Evolutionary conservation across 164 flowering plant species (phyloP).

Genomic region (Piper longum): DNA sequence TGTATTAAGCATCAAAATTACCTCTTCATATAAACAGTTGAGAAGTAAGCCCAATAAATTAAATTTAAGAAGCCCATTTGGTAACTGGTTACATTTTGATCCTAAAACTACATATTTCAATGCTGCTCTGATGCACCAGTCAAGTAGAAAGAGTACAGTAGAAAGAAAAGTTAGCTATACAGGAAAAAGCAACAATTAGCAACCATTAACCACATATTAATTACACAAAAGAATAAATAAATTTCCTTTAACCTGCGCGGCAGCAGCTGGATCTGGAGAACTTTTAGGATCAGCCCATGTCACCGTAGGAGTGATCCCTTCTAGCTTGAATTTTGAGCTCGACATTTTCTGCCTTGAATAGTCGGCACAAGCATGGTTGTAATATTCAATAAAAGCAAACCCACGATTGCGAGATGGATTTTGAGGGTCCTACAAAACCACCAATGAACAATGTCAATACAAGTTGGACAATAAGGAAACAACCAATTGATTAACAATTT

Average conservation of each 20-base stretch:
- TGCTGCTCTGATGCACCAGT: no score
- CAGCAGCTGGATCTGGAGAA: slow-evolving; percentile 59
- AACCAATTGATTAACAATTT: slow-evolving; percentile 3
- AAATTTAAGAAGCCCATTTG: no score
- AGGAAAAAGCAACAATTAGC: no score
- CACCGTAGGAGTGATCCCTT: slow-evolving; percentile 76
- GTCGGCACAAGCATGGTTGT: slow-evolving; percentile 98
- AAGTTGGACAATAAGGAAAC: not conserved
- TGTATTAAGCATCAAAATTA: no score
- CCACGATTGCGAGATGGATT: slow-evolving; percentile 81
- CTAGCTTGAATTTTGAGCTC: slow-evolving; percentile 56
- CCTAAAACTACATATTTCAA: no score
- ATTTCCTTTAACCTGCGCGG: slow-evolving; percentile 55
- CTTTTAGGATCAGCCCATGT: slow-evolving; percentile 94
- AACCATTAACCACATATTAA: no score
- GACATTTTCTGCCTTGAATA: slow-evolving; percentile 85
- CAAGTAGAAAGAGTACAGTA: no score
- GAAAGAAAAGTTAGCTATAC: no score
- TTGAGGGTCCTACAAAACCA: slow-evolving; percentile 66
- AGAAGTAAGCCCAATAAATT: no score
- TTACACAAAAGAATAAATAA: not conserved
- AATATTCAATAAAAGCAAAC: slow-evolving; percentile 87
- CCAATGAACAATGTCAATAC: slow-evolving; percentile 4
- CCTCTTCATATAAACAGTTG: no score
- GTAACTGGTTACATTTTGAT: no score